Conservation (phyloP, 2,329 filamentous ascomycete genomes). For the Coniochaeta ligniaria region DNA sequence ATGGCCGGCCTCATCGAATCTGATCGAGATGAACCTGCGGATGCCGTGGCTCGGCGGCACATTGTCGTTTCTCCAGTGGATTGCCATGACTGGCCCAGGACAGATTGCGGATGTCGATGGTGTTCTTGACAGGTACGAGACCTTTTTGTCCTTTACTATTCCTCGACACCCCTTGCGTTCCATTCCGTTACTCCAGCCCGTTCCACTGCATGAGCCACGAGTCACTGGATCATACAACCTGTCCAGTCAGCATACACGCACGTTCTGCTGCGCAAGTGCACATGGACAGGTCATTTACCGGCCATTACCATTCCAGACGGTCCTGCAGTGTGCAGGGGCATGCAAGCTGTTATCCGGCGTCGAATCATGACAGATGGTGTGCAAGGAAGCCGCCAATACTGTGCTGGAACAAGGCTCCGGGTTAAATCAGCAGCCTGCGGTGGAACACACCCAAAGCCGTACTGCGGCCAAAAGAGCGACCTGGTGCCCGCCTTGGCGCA, state of each 20-base stretch:
- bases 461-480: slow-evolving; percentile 26
- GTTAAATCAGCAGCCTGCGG: slow-evolving; percentile 17
- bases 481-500: slow-evolving; percentile 10
- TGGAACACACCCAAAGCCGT: slow-evolving; percentile 19
- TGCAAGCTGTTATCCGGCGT: not conserved
- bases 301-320: slow-evolving; percentile 4
- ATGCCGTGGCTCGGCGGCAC: slow-evolving; percentile 87
- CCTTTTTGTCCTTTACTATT: slow-evolving; percentile 10
- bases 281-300: slow-evolving; percentile 13
- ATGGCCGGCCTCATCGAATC: slow-evolving; percentile 65
- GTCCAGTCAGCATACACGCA: slow-evolving; percentile 27
- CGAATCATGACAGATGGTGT: not conserved
- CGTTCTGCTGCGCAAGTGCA: slow-evolving; percentile 23
- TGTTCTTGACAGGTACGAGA: slow-evolving; percentile 80
- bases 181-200: slow-evolving; percentile 5
- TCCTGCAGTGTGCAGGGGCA: not conserved
- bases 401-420: slow-evolving; percentile 13
- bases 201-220: slow-evolving; percentile 35
- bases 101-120: slow-evolving; percentile 68
- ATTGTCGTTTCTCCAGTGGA: slow-evolving; percentile 69
- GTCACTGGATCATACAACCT: slow-evolving; percentile 36
- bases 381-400: slow-evolving; percentile 11
- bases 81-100: slow-evolving; percentile 66
- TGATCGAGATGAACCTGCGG: slow-evolving; percentile 67
- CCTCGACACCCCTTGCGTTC: slow-evolving; percentile 10